These are phyloP conservation scores for Ogataea methanolica DNA, from an alignment of 805 yeast genomes.

Conservation along the genomic window DNA sequence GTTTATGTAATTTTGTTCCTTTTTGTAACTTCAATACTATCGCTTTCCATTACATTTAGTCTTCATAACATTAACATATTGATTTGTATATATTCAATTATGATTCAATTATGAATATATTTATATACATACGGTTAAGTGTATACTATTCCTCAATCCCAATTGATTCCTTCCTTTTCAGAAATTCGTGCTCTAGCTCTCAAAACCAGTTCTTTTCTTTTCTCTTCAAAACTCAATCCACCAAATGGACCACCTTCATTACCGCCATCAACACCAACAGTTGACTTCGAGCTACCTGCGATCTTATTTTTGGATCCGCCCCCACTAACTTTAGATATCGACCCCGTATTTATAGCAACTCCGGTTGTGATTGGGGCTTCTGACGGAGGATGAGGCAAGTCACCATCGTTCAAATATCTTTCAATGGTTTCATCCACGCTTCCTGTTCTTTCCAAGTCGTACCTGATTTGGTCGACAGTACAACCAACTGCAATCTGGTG, in stretches of 20 bases:
- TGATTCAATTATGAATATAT: not conserved
- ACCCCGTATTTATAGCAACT: not conserved
- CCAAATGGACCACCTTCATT: conserved; percentile 24
- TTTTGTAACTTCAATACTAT: not conserved
- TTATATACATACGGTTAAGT: not conserved
- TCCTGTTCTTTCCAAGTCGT: conserved; percentile 71
- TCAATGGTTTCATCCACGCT: conserved; percentile 80
- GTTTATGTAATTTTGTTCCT: not conserved
- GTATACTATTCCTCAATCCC: not conserved
- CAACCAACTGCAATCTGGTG: conserved; percentile 76
- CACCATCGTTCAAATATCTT: conserved; percentile 56
- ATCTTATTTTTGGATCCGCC: not conserved
- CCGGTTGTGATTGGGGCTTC: no score
- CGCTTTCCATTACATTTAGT: not conserved
- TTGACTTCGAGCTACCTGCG: not conserved
- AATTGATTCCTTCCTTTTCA: conserved; percentile 16
- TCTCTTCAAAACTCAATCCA: conserved; percentile 44
- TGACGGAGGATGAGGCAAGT: conserved; percentile 38
- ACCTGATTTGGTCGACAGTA: conserved; percentile 63
- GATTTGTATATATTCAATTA: not conserved
- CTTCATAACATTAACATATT: not conserved
- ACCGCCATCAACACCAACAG: not conserved
- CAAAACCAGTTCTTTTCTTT: conserved; percentile 54
- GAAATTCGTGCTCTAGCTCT: conserved; percentile 56
- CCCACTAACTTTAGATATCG: not conserved